Percentiles rank a stretch among this genome's conserved stretches.
These are phyloP conservation scores for Hymenochaete sp. DNA, from an alignment of 1,284 basidiomycete species.

Conservation along the genomic window DNA sequence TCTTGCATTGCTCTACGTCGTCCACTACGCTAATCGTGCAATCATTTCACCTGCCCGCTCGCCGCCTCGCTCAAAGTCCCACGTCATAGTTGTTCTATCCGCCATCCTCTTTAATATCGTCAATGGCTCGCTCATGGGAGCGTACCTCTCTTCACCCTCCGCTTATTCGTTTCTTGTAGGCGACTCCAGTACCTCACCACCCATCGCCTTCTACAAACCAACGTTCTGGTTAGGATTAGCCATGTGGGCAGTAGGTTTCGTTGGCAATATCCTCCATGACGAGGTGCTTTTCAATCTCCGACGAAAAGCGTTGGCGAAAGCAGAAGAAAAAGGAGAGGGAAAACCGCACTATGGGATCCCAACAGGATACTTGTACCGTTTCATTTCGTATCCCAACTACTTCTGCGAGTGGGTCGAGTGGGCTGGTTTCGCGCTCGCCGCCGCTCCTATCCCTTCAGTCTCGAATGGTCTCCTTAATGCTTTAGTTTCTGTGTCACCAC, in stretches of 20 bases:
- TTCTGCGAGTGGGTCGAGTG: constrained; percentile 88
- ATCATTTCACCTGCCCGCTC: constrained; percentile 76
- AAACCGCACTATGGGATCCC: constrained; percentile 69
- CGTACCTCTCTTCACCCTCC: constrained; percentile 53
- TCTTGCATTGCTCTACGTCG: constrained; percentile 53
- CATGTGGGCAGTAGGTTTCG: constrained; percentile 65
- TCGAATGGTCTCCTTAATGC: constrained; percentile 24
- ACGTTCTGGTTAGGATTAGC: constrained; percentile 55
- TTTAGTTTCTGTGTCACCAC: too few species aligned
- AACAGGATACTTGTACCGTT: constrained; percentile 67
- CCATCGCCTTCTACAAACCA: constrained; percentile 32
- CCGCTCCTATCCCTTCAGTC: constrained; percentile 33
- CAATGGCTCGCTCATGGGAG: constrained; percentile 66
- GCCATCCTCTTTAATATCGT: constrained; percentile 62
- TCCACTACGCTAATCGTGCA: constrained; percentile 82
- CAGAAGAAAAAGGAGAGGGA: constrained; percentile 19
- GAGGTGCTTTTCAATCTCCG: constrained; percentile 77
- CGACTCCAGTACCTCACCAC: constrained; percentile 7
- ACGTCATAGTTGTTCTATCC: constrained; percentile 53
- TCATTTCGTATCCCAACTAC: constrained; percentile 90
- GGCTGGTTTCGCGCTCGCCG: constrained; percentile 70
- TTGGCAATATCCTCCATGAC: constrained; percentile 81
- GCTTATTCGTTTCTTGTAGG: constrained; percentile 23
- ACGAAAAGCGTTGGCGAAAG: constrained; percentile 29
- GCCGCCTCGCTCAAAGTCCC: constrained; percentile 71